Evolutionary conservation across 345 rosid species (phyloP), one percentile per base, ranked within the genome.

Genomic region (Arabidopsis thaliana): DNA sequence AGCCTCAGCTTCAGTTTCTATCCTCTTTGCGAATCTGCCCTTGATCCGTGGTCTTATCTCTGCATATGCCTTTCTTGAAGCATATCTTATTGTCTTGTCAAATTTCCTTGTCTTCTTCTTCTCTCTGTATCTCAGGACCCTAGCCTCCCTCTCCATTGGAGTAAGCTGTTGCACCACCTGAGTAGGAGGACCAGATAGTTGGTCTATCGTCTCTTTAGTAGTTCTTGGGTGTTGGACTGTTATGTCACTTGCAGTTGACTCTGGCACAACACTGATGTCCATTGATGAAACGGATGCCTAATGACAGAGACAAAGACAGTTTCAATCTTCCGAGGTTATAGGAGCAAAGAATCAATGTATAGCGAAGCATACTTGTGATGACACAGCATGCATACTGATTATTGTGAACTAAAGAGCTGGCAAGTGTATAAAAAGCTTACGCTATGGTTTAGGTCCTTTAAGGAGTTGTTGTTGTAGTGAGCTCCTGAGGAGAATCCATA

Each of bases 31-130:
- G 33, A 95, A 95, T 46, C 97, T 62, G 11, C 99, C 99, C 75
- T 92, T 95, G 83, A 95, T 87, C 36, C 99, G 78, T 8, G 97
- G 99, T 61, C 99, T 85, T 50, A 88, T 87, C 78, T 95, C 99
- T 42, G 97, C 99, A 50, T 95, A 92, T 4, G 99, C 97, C 82
- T 95, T 92, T 79, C 99, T 87, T 10, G 97, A 95, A 40, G 99
- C 99, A 80, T 95, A 92, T 85, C 99, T 82, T 66, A 92, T 95
- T 12, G 99, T 95, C 83, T 95, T 95, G 81, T 87, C 94, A 22
- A 95, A 95, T 74, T 87, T 95, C 65, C 99, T 82, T 0, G 80
- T 80, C 85, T 95, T 95, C 90, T 87, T 95, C 78, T 95, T 93
- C 84, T 93, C 98, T 80, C 89, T 93, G 87, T 93, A 93, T 69